Evolutionary conservation across 164 flowering plant species (phyloP).

Genomic region (Aristolochia contorta): DNA sequence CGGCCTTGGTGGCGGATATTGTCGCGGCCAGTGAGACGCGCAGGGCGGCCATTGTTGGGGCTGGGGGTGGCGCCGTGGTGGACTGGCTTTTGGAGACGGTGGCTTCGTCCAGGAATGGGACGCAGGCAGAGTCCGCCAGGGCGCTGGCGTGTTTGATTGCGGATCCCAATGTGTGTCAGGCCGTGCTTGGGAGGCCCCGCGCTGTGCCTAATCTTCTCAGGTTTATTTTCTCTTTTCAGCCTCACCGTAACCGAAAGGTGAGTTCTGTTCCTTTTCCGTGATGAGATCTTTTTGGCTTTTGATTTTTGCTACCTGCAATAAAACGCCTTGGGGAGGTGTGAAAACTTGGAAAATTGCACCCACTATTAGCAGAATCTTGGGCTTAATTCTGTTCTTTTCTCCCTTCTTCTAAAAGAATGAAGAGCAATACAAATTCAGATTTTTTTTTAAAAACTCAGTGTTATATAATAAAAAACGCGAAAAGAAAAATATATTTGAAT

Average conservation of each 20-base stretch:
- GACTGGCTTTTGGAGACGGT: constrained; percentile 93
- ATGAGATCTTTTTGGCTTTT: background rate
- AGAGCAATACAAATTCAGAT: background rate
- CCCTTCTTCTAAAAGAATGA: background rate
- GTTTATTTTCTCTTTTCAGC: constrained; percentile 83
- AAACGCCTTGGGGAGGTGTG: background rate
- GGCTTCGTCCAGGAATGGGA: constrained; percentile 36
- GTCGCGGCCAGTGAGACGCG: constrained; percentile 64
- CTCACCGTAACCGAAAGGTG: constrained; percentile 50
- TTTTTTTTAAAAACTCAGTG: background rate
- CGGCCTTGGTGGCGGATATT: constrained; percentile 84
- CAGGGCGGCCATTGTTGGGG: constrained; percentile 70
- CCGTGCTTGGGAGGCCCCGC: constrained; percentile 69
- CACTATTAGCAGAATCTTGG: background rate
- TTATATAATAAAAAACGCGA: no score
- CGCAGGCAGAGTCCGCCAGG: constrained; percentile 89
- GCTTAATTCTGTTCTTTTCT: background rate
- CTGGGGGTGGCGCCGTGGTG: constrained; percentile 89
- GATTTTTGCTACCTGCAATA: background rate
- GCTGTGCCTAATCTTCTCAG: constrained; percentile 72
- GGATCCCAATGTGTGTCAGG: constrained; percentile 56
- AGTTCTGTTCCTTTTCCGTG: background rate
- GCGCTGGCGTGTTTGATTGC: constrained; percentile 83
- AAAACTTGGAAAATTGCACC: background rate
- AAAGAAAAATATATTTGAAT: no score